Evolutionary conservation across 2,329 filamentous ascomycete species (phyloP).

Genomic region (Penicillium palitans): DNA sequence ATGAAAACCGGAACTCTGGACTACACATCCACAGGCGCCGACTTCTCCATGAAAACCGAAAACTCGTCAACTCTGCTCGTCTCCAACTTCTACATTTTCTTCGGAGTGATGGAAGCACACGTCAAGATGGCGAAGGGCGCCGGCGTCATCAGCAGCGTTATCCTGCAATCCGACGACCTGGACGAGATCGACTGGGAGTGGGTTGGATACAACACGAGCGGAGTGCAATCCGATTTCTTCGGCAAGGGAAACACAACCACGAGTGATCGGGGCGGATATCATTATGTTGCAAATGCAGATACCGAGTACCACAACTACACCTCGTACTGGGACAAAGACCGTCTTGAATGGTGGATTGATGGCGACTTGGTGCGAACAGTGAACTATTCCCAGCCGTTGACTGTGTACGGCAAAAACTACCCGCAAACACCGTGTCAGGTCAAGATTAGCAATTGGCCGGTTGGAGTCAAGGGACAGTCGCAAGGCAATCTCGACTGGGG

Average conservation of each 20-base stretch:
- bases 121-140: slow-evolving; percentile 73
- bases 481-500: slow-evolving; percentile 64
- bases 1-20: slow-evolving; percentile 64
- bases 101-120: slow-evolving; percentile 72
- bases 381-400: slow-evolving; percentile 58
- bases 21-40: slow-evolving; percentile 64
- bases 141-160: slow-evolving; percentile 78
- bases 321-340: slow-evolving; percentile 66
- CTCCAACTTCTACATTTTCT: slow-evolving; percentile 82
- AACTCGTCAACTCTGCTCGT: slow-evolving; percentile 76
- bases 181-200: slow-evolving; percentile 78
- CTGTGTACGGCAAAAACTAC: slow-evolving; percentile 54
- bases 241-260: slow-evolving; percentile 76
- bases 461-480: slow-evolving; percentile 50
- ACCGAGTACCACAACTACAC: slow-evolving; percentile 49
- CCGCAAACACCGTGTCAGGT: slow-evolving; percentile 73
- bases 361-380: slow-evolving; percentile 61
- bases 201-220: slow-evolving; percentile 39
- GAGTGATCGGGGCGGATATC: slow-evolving; percentile 81
- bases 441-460: slow-evolving; percentile 68
- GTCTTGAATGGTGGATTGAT: slow-evolving; percentile 67
- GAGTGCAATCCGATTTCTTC: slow-evolving; percentile 84
- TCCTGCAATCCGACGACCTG: slow-evolving; percentile 77
- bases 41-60: slow-evolving; percentile 68
- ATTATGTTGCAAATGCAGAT: slow-evolving; percentile 62